A percentile compares a stretch with the other conserved stretches of the same genome.
Conservation (phyloP, 2,329 filamentous ascomycete species). For the Diplodia scrobiculata region DNA sequence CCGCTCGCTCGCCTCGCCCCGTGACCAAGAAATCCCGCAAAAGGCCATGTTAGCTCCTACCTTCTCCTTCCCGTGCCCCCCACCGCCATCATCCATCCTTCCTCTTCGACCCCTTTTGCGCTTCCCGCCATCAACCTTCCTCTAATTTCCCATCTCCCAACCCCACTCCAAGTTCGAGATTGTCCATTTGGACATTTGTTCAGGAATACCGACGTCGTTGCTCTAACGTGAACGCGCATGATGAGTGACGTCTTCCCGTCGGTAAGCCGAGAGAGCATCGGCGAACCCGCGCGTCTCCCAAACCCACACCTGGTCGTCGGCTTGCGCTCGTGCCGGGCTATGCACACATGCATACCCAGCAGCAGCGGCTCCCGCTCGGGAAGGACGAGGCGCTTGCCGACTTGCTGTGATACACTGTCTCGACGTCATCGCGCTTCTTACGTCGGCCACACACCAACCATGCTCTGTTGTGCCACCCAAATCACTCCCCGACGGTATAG, state of each 20-base stretch:
- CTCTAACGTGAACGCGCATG: neutral
- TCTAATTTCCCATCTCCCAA: neutral
- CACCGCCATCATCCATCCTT: neutral
- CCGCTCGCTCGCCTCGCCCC: conserved; percentile 4
- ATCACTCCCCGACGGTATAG: neutral
- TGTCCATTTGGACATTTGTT: neutral
- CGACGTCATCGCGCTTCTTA: neutral
- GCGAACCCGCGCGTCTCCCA: neutral
- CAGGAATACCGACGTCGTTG: neutral
- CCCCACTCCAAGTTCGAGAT: neutral
- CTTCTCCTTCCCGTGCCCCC: conserved; percentile 3
- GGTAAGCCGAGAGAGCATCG: neutral
- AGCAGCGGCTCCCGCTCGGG: too few relatives aligned
- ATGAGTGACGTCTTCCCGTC: neutral
- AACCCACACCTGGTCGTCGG: neutral
- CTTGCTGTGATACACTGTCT: neutral
- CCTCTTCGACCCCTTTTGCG: neutral
- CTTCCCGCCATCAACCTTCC: neutral
- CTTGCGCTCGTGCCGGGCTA: neutral
- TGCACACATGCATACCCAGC: neutral
- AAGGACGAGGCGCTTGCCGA: neutral
- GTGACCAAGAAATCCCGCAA: conserved; percentile 26
- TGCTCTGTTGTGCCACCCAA: neutral
- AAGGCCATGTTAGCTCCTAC: conserved; percentile 1
- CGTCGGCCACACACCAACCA: conserved; percentile 2